phyloP scores from a whole-genome alignment of 192 early-diverging fungal genomes.

The Backusella morwellensis region DNA sequence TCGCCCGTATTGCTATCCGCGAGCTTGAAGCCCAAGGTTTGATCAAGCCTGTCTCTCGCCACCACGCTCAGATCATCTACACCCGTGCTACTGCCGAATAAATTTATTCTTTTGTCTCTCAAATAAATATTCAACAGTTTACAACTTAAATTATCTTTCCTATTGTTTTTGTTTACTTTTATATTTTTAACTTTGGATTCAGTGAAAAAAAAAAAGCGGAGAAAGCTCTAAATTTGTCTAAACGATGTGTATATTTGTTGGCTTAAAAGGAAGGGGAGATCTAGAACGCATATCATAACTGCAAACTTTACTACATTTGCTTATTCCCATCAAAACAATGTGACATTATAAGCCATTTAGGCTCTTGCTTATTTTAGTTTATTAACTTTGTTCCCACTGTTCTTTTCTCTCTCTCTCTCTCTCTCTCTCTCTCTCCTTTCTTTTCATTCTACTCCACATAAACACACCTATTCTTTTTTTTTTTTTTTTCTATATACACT shows the following conservation, averaged over 20 bases:
- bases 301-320: background rate
- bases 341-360: background rate
- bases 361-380: background rate
- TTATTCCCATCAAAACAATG: background rate
- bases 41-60: conserved; percentile 88
- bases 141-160: background rate
- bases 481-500: background rate
- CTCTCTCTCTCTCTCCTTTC: background rate
- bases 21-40: conserved; percentile 90
- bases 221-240: background rate
- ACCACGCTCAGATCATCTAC: conserved; percentile 92
- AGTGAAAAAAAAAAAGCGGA: background rate
- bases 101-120: background rate
- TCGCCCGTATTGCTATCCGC: conserved; percentile 92
- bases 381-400: background rate
- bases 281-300: background rate
- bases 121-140: conserved; percentile 37
- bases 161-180: background rate
- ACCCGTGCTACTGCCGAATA: conserved; percentile 48
- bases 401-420: background rate
- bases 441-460: background rate
- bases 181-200: background rate
- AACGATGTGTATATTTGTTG: background rate
- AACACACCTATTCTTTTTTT: background rate
- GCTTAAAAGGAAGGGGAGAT: conserved; percentile 9